Evolutionary conservation across 2,329 filamentous ascomycete species (phyloP), one percentile per base, ranked within the genome.

Genomic region (Venturia carpophila): DNA sequence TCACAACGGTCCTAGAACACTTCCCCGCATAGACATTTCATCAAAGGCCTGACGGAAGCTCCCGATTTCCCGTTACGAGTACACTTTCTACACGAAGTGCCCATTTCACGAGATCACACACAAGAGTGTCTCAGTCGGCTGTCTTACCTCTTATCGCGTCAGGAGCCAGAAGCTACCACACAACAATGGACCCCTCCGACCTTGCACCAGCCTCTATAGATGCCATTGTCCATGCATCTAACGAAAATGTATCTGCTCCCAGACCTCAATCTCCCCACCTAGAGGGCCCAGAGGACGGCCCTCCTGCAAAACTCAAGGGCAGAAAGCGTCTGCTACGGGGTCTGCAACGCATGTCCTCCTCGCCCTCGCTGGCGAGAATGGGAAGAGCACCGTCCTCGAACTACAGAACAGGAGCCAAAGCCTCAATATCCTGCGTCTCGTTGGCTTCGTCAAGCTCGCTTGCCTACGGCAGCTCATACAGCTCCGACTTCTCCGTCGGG

Each of bases 321-420:
- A 84, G 89, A 60, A 85, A 87, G 70, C 85, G 87, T 66, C 76
- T 96, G 42, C 79, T 95, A 21, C 86, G 87, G 68, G 85, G 87
- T 41, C 82, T 96, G 61, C 88, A 93, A 68, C 87, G 90, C 66
- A 93, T 95, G 71, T 87, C 90, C 13, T 96, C 91, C 0, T 91
- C 88, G 7, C 87, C 89, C 0, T 90, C 89, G 19, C 78, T 96
- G 62, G 80, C 83, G 49, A 83, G 84, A 66, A 75, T 86, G 64
- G 83, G 85, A 65, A 84, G 88, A 66, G 79, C 85, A 34, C 82
- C 86, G 65, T 87, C 90, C 7, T 82, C 84, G 66, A 87, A 84
- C 71, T 89, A 88, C 71, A 85, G 87, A 11, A 87, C 77, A 64
- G 77, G 80, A 67, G 52, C 13, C 21, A 91, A 80, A 78, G 85